Conservation (phyloP, 352 stramenopile genomes). For the Pythium vanterpoolii region DNA sequence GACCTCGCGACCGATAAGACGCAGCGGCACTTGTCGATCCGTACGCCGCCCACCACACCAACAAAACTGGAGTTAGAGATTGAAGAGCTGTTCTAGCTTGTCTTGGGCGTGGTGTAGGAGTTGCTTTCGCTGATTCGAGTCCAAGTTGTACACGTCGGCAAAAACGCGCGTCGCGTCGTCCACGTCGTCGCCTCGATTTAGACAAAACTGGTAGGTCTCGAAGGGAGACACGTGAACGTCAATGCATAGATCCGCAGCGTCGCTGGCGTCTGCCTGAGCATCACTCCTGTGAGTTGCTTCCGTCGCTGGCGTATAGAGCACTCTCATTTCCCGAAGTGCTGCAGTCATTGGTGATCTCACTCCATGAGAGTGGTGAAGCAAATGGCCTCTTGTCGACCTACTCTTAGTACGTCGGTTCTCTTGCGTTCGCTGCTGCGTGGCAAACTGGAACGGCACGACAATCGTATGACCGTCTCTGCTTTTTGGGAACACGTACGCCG, state of each 20-base stretch:
- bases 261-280: not conserved
- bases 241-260: slow-evolving; percentile 19
- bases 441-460: slow-evolving; percentile 42
- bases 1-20: slow-evolving; percentile 60
- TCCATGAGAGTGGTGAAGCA: not conserved
- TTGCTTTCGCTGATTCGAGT: slow-evolving; percentile 24
- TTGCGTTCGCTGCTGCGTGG: slow-evolving; percentile 32
- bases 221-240: slow-evolving; percentile 34
- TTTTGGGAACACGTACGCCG: slow-evolving; percentile 27
- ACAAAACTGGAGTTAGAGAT: slow-evolving; percentile 57
- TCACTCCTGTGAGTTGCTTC: not conserved
- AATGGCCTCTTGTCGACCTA: not conserved
- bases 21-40: slow-evolving; percentile 49
- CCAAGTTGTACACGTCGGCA: slow-evolving; percentile 27
- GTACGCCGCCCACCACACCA: slow-evolving; percentile 26
- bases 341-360: not conserved
- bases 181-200: slow-evolving; percentile 34
- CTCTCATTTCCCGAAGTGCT: slow-evolving; percentile 7
- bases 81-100: slow-evolving; percentile 64
- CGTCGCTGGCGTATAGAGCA: not conserved
- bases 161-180: slow-evolving; percentile 27
- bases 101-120: slow-evolving; percentile 28
- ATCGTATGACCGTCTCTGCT: slow-evolving; percentile 39
- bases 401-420: not conserved
- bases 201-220: slow-evolving; percentile 34